Evolutionary conservation across 2,329 filamentous ascomycete genomes (phyloP), one percentile per base, ranked within the genome.

Genomic region (Claviceps fusiformis): DNA sequence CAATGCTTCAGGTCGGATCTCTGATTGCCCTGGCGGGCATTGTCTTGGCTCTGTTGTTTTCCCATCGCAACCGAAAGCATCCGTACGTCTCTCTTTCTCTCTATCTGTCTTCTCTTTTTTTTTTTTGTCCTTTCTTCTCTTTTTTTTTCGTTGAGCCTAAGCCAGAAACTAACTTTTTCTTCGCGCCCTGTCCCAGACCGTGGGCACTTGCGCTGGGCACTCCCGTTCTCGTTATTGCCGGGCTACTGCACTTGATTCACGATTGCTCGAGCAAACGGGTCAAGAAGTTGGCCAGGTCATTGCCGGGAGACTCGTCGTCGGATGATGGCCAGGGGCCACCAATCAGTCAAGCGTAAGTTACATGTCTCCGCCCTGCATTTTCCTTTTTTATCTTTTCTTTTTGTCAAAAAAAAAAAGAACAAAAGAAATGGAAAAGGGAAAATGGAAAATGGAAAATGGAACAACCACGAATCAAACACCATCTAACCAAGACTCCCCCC

Each of bases 131-230:
- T 9, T 24, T 15, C 3, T n/a, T 9, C 6, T 5, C 15, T 9
- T 5, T 6, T n/a, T n/a, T 24, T 15, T 27, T 46, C 44, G 7
- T 10, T 24, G 24, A 24, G 7, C 11, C 10, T 27, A 11, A 15
- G 19, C 35, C 35, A 13, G 33, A 35, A 35, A 13, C 55, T 62
- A 37, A 57, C 46, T 27, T 37, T 50, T 19, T n/a, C 39, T 45
- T 33, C 45, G 13, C 24, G 24, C 24, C 5, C 2, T 46, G 33
- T 35, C 13, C 19, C 15, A 75, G 73, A 17, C 75, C 75, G 0
- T 83, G 79, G 79, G 79, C 76, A 2, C 73, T 83, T 7, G 80
- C 79, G 13, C 64, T 83, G 13, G 80, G 80, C 7, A 83, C 80
- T 0, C 80, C 80, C 0, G 78, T 82, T 2, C 70, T 82, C 9